Percentiles rank a stretch among this genome's conserved stretches.
phyloP scores from a whole-genome alignment of 2,329 filamentous ascomycete species.

The Diaporthe ampelina region DNA sequence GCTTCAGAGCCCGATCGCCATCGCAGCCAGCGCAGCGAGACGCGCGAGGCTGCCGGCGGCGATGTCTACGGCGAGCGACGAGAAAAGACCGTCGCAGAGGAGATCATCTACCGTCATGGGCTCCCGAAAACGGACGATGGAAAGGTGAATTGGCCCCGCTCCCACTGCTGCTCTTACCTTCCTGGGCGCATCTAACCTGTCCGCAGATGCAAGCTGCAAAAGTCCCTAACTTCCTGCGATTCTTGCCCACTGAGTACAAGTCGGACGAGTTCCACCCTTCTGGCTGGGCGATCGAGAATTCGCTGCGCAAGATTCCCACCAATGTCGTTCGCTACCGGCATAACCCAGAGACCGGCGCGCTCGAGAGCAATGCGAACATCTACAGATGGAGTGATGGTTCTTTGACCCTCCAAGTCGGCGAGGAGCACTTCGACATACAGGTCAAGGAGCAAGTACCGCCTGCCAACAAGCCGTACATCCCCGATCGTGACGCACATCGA shows the following conservation, averaged over 20 bases:
- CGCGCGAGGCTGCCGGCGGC: slow-evolving; percentile 57
- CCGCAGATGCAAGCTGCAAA: slow-evolving; percentile 76
- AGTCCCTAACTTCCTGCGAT: slow-evolving; percentile 79
- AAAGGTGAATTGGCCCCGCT: slow-evolving; percentile 64
- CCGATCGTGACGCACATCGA: slow-evolving; percentile 79
- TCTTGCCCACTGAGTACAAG: slow-evolving; percentile 77
- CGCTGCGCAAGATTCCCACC: slow-evolving; percentile 68
- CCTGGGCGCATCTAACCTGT: slow-evolving; percentile 42
- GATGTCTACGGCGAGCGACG: slow-evolving; percentile 58
- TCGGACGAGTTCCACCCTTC: slow-evolving; percentile 75
- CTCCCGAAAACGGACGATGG: slow-evolving; percentile 79
- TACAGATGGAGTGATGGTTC: slow-evolving; percentile 86
- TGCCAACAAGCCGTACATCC: slow-evolving; percentile 71
- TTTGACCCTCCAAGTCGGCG: slow-evolving; percentile 80
- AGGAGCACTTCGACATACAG: slow-evolving; percentile 81
- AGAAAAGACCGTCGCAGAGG: slow-evolving; percentile 71
- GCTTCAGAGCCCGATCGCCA: slow-evolving; percentile 57
- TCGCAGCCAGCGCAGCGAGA: slow-evolving; percentile 54
- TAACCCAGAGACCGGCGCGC: slow-evolving; percentile 73
- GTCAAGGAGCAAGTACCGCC: slow-evolving; percentile 78
- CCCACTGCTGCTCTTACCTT: neutral
- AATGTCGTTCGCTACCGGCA: slow-evolving; percentile 79
- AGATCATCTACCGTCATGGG: slow-evolving; percentile 77
- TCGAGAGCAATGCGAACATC: slow-evolving; percentile 82
- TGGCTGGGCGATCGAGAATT: slow-evolving; percentile 67